Base-by-base conservation (phyloP, 2,329 filamentous ascomycete species). In the Trichophyton simii region DNA sequence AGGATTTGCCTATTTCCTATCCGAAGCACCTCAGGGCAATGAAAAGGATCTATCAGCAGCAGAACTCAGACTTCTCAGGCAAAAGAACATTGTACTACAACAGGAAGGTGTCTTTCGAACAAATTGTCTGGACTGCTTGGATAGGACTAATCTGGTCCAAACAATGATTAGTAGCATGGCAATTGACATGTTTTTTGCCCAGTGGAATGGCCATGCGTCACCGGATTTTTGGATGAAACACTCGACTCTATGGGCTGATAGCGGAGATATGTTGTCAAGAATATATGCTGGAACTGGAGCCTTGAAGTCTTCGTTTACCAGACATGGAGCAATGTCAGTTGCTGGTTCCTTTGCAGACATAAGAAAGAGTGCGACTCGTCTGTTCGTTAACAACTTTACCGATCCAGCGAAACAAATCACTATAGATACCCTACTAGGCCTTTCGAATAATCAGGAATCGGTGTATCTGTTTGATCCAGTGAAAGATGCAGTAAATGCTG, bases 261-360 rank as follows among this genome's bases (percentile, higher is more conserved):
- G 96, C 70, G 94, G 94, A 22, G 94, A 99, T 76, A 87, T 88
- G 4, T 75, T 99, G 57, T 96, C 91, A 11, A 89, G 90, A 69
- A 97, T 96, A 28, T 99, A 99, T 71, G 94, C 94, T 7, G 94
- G 94, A 25, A 99, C 94, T 2, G 94, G 94, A 3, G 94, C 94
- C 15, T 78, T 99, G 52, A 99, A 97, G 73, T 91, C 91, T 1
- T 96, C 91, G 0, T 97, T 96, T 68, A 99, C 94, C 1, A 83
- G 94, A 61, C 86, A 88, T 69, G 94, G 94, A 38, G 97, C 96
- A 75, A 96, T 96, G 89, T 96, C 91, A 9, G 75, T 97, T 25
- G 89, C 91, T 0, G 94, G 94, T 31, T 89, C 91, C 9, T 83
- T 99, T 67, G 91, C 94, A n/a, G 94, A 99, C 76, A 88, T 91